Evolutionary conservation across 179 eudicot genomes (phyloP), one percentile per base, ranked within the genome.

Genomic region (Carnegiea gigantea): DNA sequence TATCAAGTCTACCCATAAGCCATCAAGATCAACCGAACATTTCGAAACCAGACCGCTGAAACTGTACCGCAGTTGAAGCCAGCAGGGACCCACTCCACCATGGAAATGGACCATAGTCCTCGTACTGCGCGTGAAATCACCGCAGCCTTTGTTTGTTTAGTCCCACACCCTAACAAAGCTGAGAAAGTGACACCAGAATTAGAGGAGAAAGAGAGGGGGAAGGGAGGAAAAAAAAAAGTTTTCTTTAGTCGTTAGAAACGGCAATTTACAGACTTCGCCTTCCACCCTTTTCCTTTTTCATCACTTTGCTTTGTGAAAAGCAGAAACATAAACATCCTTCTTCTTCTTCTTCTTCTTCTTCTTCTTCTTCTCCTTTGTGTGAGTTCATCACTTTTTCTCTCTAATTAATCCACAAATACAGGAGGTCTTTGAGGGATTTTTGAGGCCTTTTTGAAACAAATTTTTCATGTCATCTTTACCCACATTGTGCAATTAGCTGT

Each of bases 401-500:
- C 72, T 28, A 12, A 62, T 23, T 14, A 67, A 15, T 28, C 72
- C 68, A 4, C 40, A 62, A 62, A 62, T 13, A 26, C 1, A 67
- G 72, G 72, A 70, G 21, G 28, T 70, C 36, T 65, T 70, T 18
- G 23, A 30, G 73, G 46, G 46, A 30, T 30, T 70, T 70, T 51
- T 11, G 12, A 57, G 14, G 23, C 44, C 43, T 43, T 76, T 36
- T 36, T 68, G 2, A 23, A 17, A 17, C 44, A 70, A 36, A 13
- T 28, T 17, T 70, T 70, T 70, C 43, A 70, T 33, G 73, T 70
- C n/a, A 70, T 70, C 73, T 78, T 33, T 68, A 57, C 59, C 80
- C 65, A 59, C 82, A 81, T 85, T 85, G 84, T 78, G 70, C 64
- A 70, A 70, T 70, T 71, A 60, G 80, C 68, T 71, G 78, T 73